Conservation (phyloP, 1,139 yeast species). For the Lodderomyces jiufengensis region DNA sequence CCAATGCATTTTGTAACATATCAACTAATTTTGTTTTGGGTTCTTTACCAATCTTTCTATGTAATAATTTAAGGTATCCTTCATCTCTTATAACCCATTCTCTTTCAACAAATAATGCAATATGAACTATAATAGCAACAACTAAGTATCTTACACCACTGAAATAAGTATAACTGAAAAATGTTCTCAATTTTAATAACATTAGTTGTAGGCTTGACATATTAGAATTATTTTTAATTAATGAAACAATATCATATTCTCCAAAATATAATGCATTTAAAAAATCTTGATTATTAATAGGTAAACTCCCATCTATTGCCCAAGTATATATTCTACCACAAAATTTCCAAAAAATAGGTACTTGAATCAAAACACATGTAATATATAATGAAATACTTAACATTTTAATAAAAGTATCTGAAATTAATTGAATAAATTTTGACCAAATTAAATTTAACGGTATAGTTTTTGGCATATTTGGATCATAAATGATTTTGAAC, state of each 20-base stretch:
- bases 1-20: constrained; percentile 31
- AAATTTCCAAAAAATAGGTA: constrained; percentile 57
- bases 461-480: constrained; percentile 62
- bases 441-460: constrained; percentile 49
- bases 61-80: constrained; percentile 55
- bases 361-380: constrained; percentile 44
- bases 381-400: constrained; percentile 33
- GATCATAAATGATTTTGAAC: constrained; percentile 69
- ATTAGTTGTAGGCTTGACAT: constrained; percentile 7
- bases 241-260: constrained; percentile 22
- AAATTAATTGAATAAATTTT: constrained; percentile 31
- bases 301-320: constrained; percentile 50
- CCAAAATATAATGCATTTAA: constrained; percentile 49
- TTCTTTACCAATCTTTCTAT: constrained; percentile 56
- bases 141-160: constrained; percentile 39
- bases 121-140: constrained; percentile 38
- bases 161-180: constrained; percentile 35
- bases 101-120: constrained; percentile 55
- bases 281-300: constrained; percentile 34
- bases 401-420: constrained; percentile 22
- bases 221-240: constrained; percentile 7
- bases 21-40: constrained; percentile 43
- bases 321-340: constrained; percentile 51
- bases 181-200: constrained; percentile 17
- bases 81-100: constrained; percentile 74